These are phyloP conservation scores for Suillus occidentalis DNA, from an alignment of 768 basidiomycete genomes.

Conservation along the genomic window DNA sequence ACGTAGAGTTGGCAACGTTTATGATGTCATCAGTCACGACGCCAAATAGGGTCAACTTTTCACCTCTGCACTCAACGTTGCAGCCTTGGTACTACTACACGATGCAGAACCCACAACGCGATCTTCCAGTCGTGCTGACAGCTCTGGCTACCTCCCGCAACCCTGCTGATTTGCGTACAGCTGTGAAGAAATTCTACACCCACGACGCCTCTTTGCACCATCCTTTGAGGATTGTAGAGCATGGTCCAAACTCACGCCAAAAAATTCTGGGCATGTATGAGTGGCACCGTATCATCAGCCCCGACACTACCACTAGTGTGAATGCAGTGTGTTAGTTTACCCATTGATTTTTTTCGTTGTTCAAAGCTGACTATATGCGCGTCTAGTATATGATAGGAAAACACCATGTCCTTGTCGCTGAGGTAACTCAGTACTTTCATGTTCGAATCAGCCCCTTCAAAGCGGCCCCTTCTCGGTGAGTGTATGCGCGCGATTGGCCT, in stretches of 20 bases:
- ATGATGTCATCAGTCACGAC: not conserved
- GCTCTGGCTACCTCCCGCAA: constrained; percentile 44
- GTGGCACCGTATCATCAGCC: constrained; percentile 65
- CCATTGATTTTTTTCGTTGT: not conserved
- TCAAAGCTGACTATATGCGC: constrained; percentile 1
- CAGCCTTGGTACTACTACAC: not conserved
- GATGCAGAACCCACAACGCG: constrained; percentile 54
- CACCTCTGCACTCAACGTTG: not conserved
- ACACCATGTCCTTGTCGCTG: constrained; percentile 41
- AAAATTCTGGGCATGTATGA: constrained; percentile 55
- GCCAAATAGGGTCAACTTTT: not conserved
- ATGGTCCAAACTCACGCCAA: constrained; percentile 48
- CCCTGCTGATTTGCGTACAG: constrained; percentile 48
- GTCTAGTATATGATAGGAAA: constrained; percentile 45
- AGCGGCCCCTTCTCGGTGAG: constrained; percentile 47
- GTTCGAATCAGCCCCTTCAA: constrained; percentile 47
- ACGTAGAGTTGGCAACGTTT: not conserved
- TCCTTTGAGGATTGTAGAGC: constrained; percentile 49
- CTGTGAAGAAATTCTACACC: constrained; percentile 50
- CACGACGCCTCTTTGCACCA: constrained; percentile 55
- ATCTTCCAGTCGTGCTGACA: constrained; percentile 45
- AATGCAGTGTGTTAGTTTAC: constrained; percentile 30
- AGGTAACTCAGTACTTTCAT: constrained; percentile 51
- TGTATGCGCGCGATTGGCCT: not conserved
- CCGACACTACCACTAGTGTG: constrained; percentile 42